Evolutionary conservation across 75 land plant genomes (phyloP).

Genomic region (Picea sitchensis): DNA sequence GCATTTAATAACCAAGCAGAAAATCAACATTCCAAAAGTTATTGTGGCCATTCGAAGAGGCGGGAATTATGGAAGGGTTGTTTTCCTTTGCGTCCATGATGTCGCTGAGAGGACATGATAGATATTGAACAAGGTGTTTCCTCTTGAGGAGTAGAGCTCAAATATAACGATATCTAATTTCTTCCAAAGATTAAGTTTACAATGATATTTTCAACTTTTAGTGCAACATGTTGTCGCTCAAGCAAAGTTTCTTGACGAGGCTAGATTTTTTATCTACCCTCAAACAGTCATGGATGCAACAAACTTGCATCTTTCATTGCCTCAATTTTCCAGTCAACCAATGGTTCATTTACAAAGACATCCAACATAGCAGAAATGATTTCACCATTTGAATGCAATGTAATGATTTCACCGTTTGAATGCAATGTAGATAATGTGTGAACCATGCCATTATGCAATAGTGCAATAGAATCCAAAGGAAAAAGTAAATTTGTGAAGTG

Average conservation of each 20-base stretch:
- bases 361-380: slow-evolving; percentile 46
- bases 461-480: slow-evolving; percentile 38
- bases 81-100: no score
- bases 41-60: no score
- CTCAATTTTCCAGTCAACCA: slow-evolving; percentile 54
- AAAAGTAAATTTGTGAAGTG: slow-evolving; percentile 43
- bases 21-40: no score
- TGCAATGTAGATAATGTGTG: slow-evolving; percentile 35
- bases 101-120: no score
- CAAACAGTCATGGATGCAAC: slow-evolving; percentile 8
- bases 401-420: slow-evolving; percentile 32
- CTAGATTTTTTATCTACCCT: neutral
- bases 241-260: slow-evolving; percentile 10
- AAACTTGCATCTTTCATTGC: slow-evolving; percentile 25
- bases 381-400: slow-evolving; percentile 32
- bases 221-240: slow-evolving; percentile 42
- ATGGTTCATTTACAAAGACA: slow-evolving; percentile 46
- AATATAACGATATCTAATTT: slow-evolving; percentile 38
- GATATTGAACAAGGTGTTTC: no score
- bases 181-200: slow-evolving; percentile 45
- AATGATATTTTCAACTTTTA: slow-evolving; percentile 41
- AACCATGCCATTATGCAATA: slow-evolving; percentile 41
- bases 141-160: slow-evolving; percentile 34
- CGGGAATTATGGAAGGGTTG: no score
- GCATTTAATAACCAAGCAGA: no score